These are phyloP conservation scores for Gossypium schwendimanii DNA, from an alignment of 441 rosid species.

Conservation along the genomic window DNA sequence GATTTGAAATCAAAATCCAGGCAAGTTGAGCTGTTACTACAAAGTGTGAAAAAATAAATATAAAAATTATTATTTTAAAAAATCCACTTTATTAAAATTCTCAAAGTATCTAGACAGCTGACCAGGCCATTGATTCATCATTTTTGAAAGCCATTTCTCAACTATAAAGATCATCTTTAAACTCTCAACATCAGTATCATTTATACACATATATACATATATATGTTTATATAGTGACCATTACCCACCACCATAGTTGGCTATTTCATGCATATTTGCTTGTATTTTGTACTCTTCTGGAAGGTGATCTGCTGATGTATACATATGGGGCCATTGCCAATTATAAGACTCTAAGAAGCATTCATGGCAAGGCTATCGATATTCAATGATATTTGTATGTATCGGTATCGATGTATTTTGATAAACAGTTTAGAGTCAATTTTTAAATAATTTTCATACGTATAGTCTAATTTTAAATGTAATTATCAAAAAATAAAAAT, in stretches of 20 bases:
- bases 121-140: slow-evolving; percentile 14
- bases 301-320: slow-evolving; percentile 15
- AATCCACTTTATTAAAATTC: not conserved
- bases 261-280: not conserved
- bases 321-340: no score
- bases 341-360: no score
- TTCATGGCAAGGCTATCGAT: no score
- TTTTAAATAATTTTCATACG: no score
- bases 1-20: not conserved
- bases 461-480: no score
- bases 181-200: not conserved
- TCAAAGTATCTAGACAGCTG: slow-evolving; percentile 12
- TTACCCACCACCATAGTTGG: slow-evolving; percentile 30
- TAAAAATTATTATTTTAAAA: not conserved
- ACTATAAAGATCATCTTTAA: slow-evolving; percentile 19
- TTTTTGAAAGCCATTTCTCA: slow-evolving; percentile 39
- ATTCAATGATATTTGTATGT: no score
- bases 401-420: no score
- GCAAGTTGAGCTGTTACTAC: slow-evolving; percentile 8
- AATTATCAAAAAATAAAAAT: no score
- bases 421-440: no score
- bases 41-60: not conserved
- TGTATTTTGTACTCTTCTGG: slow-evolving; percentile 29
- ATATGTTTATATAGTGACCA: slow-evolving; percentile 7
- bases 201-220: not conserved